Percentiles rank a stretch among this genome's conserved stretches.
phyloP scores from a whole-genome alignment of 2,329 filamentous ascomycete genomes.

The Aureobasidium pullulans region DNA sequence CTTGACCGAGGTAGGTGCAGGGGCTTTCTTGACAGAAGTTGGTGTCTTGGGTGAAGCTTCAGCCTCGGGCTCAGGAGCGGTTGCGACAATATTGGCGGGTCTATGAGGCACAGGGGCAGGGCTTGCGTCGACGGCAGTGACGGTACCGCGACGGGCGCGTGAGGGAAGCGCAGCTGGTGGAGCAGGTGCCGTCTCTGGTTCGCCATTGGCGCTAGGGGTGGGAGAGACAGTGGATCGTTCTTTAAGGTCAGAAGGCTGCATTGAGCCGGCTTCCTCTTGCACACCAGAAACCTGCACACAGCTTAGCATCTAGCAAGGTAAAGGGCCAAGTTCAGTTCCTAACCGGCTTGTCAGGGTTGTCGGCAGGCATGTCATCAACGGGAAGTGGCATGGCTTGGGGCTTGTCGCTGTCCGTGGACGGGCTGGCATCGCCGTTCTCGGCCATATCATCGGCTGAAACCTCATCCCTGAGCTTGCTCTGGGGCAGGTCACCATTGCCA shows the following conservation, averaged over 20 bases:
- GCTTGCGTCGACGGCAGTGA: neutral
- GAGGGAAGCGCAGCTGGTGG: slow-evolving; percentile 7
- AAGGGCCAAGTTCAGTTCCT: neutral
- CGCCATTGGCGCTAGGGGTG: neutral
- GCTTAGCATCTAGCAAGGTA: neutral
- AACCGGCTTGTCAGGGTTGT: slow-evolving; percentile 37
- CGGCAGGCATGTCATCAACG: slow-evolving; percentile 23
- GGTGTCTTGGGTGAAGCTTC: slow-evolving; percentile 8
- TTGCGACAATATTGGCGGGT: neutral
- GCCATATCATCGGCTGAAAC: neutral
- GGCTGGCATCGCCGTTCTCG: neutral
- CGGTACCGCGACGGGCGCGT: slow-evolving; percentile 13
- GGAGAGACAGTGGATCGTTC: slow-evolving; percentile 15
- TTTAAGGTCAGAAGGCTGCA: slow-evolving; percentile 19
- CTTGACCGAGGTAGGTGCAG: slow-evolving; percentile 12
- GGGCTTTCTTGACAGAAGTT: slow-evolving; percentile 21
- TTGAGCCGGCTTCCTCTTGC: slow-evolving; percentile 33
- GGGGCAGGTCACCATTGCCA: slow-evolving; percentile 6
- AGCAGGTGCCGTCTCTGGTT: neutral
- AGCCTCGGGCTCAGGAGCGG: neutral
- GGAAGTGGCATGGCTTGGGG: slow-evolving; percentile 12
- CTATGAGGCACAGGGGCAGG: neutral
- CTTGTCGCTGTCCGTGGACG: neutral
- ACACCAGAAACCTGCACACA: slow-evolving; percentile 26
- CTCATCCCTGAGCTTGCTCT: slow-evolving; percentile 8